Conservation (phyloP, 2,329 filamentous ascomycete genomes). For the Simplicillium sp. region DNA sequence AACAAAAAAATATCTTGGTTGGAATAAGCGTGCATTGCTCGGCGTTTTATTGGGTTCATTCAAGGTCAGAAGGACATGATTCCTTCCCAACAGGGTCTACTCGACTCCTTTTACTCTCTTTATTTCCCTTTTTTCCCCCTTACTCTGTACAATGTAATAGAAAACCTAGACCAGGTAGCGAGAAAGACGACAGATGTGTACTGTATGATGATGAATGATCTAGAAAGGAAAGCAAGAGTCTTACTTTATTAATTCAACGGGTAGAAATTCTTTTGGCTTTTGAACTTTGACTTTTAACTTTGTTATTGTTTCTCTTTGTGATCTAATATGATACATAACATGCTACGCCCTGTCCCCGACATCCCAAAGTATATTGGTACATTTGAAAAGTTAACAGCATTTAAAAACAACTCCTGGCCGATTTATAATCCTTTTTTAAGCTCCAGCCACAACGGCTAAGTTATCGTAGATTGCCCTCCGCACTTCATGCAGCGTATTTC, state of each 20-base stretch:
- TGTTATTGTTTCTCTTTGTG: not conserved
- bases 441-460: constrained; percentile 78
- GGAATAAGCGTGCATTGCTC: constrained; percentile 22
- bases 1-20: constrained; percentile 11
- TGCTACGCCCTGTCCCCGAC: too few species aligned
- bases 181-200: too few species aligned
- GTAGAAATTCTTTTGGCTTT: too few species aligned
- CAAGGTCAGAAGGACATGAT: not conserved
- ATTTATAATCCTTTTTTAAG: constrained; percentile 29
- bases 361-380: not conserved
- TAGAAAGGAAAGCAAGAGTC: too few species aligned
- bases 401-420: too few species aligned
- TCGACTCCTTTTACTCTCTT: not conserved
- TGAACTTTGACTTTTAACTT: not conserved
- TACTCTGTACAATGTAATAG: too few species aligned
- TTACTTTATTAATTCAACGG: too few species aligned
- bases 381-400: too few species aligned
- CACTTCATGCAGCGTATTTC: constrained; percentile 75
- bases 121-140: too few species aligned
- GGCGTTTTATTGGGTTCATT: constrained; percentile 17
- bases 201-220: too few species aligned
- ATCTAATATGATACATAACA: not conserved
- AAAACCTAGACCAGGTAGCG: too few species aligned
- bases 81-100: not conserved
- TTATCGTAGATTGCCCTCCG: constrained; percentile 89